Evolutionary conservation across 352 stramenopile species (phyloP).

Genomic region (Pythium insidiosum): DNA sequence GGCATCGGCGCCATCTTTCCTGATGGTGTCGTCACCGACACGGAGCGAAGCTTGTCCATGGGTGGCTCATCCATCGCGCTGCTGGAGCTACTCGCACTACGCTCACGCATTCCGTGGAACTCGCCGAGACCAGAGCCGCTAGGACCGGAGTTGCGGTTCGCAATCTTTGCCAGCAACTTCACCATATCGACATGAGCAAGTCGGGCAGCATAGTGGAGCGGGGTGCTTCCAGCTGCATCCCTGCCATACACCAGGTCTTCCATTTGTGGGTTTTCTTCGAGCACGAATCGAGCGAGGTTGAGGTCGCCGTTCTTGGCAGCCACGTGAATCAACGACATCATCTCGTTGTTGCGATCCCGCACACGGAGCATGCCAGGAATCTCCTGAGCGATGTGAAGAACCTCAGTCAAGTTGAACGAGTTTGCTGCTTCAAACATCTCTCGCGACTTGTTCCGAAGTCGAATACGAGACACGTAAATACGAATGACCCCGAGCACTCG

Average conservation of each 20-base stretch:
- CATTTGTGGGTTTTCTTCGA: slow-evolving; percentile 73
- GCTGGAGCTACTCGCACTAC: slow-evolving; percentile 60
- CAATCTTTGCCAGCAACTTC: slow-evolving; percentile 74
- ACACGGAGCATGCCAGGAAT: slow-evolving; percentile 75
- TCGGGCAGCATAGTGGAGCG: slow-evolving; percentile 74
- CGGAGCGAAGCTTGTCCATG: slow-evolving; percentile 48
- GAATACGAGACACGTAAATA: slow-evolving; percentile 74
- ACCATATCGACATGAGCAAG: slow-evolving; percentile 82
- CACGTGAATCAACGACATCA: slow-evolving; percentile 87
- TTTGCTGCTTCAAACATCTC: slow-evolving; percentile 73
- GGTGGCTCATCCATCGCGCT: slow-evolving; percentile 30
- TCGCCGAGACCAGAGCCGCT: slow-evolving; percentile 24
- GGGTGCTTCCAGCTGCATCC: slow-evolving; percentile 69
- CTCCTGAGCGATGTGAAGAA: slow-evolving; percentile 78
- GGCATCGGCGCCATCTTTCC: not conserved
- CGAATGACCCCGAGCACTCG: slow-evolving; percentile 62
- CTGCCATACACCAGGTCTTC: slow-evolving; percentile 83
- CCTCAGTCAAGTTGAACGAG: slow-evolving; percentile 65
- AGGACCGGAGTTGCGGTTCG: slow-evolving; percentile 71
- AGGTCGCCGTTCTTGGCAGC: slow-evolving; percentile 81
- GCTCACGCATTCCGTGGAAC: slow-evolving; percentile 38
- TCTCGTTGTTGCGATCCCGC: slow-evolving; percentile 62
- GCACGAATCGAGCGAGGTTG: slow-evolving; percentile 74
- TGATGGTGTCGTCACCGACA: not conserved
- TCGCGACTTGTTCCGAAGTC: slow-evolving; percentile 74